phyloP scores from a whole-genome alignment of 495 filamentous ascomycete genomes.

The Corynascus novoguineensis region DNA sequence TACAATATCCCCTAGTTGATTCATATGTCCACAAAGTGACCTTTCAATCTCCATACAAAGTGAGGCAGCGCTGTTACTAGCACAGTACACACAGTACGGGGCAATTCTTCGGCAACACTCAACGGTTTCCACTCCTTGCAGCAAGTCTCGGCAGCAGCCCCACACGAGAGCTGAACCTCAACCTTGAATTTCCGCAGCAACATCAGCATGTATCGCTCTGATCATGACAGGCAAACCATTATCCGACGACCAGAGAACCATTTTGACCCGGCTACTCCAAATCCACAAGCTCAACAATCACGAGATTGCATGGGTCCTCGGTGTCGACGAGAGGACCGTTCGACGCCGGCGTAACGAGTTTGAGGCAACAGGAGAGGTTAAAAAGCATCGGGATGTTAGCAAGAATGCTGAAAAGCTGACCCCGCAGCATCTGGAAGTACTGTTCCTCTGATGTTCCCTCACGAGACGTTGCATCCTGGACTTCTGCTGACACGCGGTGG shows the following conservation, averaged over 20 bases:
- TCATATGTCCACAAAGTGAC: too few species aligned
- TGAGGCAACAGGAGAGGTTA: conserved; percentile 18
- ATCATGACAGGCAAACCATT: conserved; percentile 26
- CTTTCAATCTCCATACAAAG: too few species aligned
- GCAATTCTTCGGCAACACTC: too few species aligned
- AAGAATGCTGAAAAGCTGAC: conserved; percentile 32
- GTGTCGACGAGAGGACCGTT: conserved; percentile 23
- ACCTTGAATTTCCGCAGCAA: neutral
- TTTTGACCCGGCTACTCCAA: conserved; percentile 22
- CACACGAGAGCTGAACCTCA: neutral
- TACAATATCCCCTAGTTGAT: too few species aligned
- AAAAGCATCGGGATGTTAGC: conserved; percentile 23
- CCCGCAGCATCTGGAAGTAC: conserved; percentile 23
- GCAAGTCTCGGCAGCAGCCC: too few species aligned
- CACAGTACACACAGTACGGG: too few species aligned
- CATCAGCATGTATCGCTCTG: neutral
- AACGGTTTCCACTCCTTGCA: too few species aligned
- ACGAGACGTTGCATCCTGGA: neutral
- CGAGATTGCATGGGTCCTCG: conserved; percentile 25
- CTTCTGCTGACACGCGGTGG: neutral
- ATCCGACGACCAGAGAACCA: conserved; percentile 17
- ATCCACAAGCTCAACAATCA: conserved; percentile 25
- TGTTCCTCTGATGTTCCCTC: neutral
- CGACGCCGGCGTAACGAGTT: conserved; percentile 25
- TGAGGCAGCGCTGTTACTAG: too few species aligned